Evolutionary conservation across 1,284 basidiomycete genomes (phyloP).

Genomic region (Pholiota adiposa): DNA sequence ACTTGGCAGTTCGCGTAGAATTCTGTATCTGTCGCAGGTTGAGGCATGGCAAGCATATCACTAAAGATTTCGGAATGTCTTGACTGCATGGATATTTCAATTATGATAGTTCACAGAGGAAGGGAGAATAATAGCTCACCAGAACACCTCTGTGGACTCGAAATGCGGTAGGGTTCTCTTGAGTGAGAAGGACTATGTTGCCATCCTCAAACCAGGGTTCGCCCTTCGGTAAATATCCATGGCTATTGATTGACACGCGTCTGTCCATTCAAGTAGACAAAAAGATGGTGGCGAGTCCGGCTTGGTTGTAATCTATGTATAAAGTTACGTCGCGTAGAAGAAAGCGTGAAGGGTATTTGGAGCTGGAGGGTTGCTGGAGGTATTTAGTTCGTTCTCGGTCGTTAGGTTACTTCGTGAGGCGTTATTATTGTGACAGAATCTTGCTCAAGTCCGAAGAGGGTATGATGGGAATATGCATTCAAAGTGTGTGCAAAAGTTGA

Average conservation of each 20-base stretch:
- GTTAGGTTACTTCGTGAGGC: background rate
- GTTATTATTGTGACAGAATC: background rate
- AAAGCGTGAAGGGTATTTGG: background rate
- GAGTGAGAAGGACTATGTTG: conserved; percentile 54
- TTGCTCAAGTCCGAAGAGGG: background rate
- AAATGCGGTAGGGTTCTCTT: conserved; percentile 48
- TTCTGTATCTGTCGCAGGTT: conserved; percentile 41
- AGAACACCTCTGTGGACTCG: conserved; percentile 62
- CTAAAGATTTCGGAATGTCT: conserved; percentile 65
- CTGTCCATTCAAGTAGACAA: background rate
- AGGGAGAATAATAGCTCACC: conserved; percentile 23
- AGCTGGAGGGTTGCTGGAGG: background rate
- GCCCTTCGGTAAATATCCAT: background rate
- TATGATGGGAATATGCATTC: background rate
- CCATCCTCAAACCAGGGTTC: conserved; percentile 63
- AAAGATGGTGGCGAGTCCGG: background rate
- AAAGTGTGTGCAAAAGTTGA: background rate
- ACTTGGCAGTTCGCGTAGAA: conserved; percentile 51
- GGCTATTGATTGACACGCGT: background rate
- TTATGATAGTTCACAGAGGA: background rate
- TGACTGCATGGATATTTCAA: conserved; percentile 27
- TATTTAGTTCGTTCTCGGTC: background rate
- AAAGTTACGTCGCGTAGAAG: background rate
- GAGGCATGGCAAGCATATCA: conserved; percentile 59
- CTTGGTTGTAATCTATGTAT: background rate